A percentile compares a stretch with the other conserved stretches of the same genome.
phyloP scores from a whole-genome alignment of 371 early-diverging fungal genomes.

The Paraphysoderma sedebokerense region DNA sequence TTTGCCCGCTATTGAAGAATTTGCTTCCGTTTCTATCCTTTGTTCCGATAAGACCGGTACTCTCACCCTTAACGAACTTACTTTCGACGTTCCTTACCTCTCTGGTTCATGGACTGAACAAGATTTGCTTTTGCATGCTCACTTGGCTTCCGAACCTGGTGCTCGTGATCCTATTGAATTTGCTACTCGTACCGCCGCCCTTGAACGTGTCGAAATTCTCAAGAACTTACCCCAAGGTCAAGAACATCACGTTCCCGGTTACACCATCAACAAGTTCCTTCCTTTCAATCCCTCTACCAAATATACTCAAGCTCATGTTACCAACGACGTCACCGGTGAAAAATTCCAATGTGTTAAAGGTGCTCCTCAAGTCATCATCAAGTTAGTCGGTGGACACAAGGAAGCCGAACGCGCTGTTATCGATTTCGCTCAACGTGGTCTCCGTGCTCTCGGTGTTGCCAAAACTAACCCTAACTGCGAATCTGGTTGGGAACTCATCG shows the following conservation, averaged over 20 bases:
- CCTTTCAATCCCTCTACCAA: conserved; percentile 87
- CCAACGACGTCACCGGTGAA: conserved; percentile 37
- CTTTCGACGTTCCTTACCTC: conserved; percentile 69
- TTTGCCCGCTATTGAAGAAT: conserved; percentile 83
- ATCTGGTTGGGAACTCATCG: conserved; percentile 34
- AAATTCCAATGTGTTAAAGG: conserved; percentile 80
- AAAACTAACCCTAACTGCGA: conserved; percentile 42
- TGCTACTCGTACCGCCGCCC: conserved; percentile 68
- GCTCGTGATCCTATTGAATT: conserved; percentile 82
- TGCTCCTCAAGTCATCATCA: conserved; percentile 80
- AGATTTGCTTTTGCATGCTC: conserved; percentile 68
- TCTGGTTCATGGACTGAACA: conserved; percentile 45
- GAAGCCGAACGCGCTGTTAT: conserved; percentile 59
- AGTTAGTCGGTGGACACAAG: conserved; percentile 58
- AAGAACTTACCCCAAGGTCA: conserved; percentile 28
- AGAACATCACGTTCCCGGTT: conserved; percentile 54
- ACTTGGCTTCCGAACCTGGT: conserved; percentile 75
- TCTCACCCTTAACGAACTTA: conserved; percentile 75
- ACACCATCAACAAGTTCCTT: conserved; percentile 60
- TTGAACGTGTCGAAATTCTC: conserved; percentile 49
- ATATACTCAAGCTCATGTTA: conserved; percentile 73
- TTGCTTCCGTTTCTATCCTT: conserved; percentile 83
- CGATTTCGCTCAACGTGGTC: conserved; percentile 65
- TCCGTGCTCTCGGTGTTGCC: conserved; percentile 84
- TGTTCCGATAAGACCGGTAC: conserved; percentile 97